These are phyloP conservation scores for Raphanus sativus DNA, from an alignment of 345 rosid genomes.

Conservation along the genomic window DNA sequence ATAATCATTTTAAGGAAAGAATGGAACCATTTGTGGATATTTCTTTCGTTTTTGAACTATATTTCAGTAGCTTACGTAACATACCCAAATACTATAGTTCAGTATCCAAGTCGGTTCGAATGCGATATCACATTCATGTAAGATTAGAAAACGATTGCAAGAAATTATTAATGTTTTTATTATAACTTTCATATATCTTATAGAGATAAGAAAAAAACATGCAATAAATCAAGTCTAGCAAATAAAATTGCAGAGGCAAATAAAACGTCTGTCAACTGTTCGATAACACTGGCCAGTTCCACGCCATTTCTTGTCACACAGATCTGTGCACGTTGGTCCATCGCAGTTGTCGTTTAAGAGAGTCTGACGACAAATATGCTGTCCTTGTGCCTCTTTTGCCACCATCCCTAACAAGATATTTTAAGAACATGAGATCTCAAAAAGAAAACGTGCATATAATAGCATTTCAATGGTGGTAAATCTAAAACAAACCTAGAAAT, in stretches of 20 bases:
- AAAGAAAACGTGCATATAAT: background rate
- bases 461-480: background rate
- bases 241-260: slow-evolving; percentile 17
- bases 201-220: background rate
- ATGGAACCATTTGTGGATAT: background rate
- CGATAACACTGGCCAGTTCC: slow-evolving; percentile 32
- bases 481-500: slow-evolving; percentile 24
- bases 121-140: background rate
- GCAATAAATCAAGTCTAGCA: background rate
- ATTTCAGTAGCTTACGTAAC: background rate
- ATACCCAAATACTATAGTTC: background rate
- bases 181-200: background rate
- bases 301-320: slow-evolving; percentile 13
- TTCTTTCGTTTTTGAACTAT: background rate
- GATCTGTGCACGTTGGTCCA: background rate
- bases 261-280: slow-evolving; percentile 5
- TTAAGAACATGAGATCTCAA: background rate
- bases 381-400: slow-evolving; percentile 25
- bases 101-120: background rate
- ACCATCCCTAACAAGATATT: slow-evolving; percentile 12
- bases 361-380: slow-evolving; percentile 27
- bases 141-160: background rate
- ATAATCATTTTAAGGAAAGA: no score
- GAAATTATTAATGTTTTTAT: background rate
- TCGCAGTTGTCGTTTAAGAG: background rate